Percentiles rank a stretch among this genome's conserved stretches.
Conservation (phyloP, 2,329 filamentous ascomycete species). For the Knufia petricola region DNA sequence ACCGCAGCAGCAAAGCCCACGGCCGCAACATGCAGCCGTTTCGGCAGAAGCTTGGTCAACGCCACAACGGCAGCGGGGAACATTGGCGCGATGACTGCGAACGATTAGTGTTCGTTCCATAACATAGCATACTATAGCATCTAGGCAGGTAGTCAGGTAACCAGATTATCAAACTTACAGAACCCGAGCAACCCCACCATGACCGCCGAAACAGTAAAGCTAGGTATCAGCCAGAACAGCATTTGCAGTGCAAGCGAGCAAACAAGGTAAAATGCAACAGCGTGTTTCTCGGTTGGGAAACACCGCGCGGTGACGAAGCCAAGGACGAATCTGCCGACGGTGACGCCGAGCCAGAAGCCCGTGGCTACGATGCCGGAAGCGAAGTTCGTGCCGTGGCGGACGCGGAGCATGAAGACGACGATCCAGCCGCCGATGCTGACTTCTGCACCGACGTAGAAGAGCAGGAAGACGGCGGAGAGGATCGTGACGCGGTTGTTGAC, state of each 20-base stretch:
- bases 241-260: conserved; percentile 55
- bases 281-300: conserved; percentile 51
- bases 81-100: conserved; percentile 52
- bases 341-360: conserved; percentile 66
- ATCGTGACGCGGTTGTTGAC: conserved; percentile 48
- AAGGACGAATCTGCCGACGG: conserved; percentile 58
- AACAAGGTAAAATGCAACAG: conserved; percentile 52
- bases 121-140: too few relatives aligned
- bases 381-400: conserved; percentile 60
- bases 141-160: too few relatives aligned
- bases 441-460: conserved; percentile 71
- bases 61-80: conserved; percentile 65
- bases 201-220: conserved; percentile 61
- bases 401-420: conserved; percentile 68
- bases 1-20: conserved; percentile 70
- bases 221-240: conserved; percentile 69
- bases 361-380: conserved; percentile 66
- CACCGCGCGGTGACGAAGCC: conserved; percentile 60
- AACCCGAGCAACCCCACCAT: conserved; percentile 63
- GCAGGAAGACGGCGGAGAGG: conserved; percentile 61
- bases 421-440: conserved; percentile 66
- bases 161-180: conserved; percentile 28
- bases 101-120: not conserved
- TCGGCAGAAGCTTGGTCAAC: conserved; percentile 60
- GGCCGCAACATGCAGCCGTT: conserved; percentile 60